These are phyloP conservation scores for Talaromyces sp. DNA, from an alignment of 2,329 filamentous ascomycete genomes.

Conservation along the genomic window DNA sequence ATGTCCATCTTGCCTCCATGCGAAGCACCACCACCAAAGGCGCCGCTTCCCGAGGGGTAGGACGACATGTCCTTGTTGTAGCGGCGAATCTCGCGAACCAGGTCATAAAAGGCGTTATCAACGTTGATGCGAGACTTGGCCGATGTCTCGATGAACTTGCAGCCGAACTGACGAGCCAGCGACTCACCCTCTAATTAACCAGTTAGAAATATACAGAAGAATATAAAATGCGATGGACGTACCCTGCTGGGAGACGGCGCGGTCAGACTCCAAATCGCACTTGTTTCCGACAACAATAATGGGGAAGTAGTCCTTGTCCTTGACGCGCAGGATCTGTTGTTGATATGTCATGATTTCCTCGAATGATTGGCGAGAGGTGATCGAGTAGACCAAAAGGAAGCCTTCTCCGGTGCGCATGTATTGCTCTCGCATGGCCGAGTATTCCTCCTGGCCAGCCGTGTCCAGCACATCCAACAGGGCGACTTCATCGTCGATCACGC, in stretches of 20 bases:
- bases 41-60: constrained; percentile 65
- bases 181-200: constrained; percentile 71
- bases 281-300: constrained; percentile 99
- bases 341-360: constrained; percentile 99
- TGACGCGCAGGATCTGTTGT: constrained; percentile 95
- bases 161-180: constrained; percentile 80
- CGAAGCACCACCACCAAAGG: constrained; percentile 58
- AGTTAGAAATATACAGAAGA: not conserved
- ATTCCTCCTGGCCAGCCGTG: constrained; percentile 97
- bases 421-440: constrained; percentile 98
- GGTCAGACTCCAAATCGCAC: constrained; percentile 91
- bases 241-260: constrained; percentile 91
- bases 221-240: constrained; percentile 30
- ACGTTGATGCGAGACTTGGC: constrained; percentile 98
- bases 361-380: constrained; percentile 94
- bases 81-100: constrained; percentile 93
- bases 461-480: constrained; percentile 96
- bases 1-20: constrained; percentile 66
- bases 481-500: constrained; percentile 96
- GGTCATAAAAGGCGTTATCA: constrained; percentile 97
- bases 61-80: constrained; percentile 98
- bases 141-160: constrained; percentile 99
- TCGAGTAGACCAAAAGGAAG: constrained; percentile 96
- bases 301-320: constrained; percentile 99
- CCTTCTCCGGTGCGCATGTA: constrained; percentile 99